phyloP scores from a whole-genome alignment of 225 moss, liverwort and hornwort species.

The Pseudoscleropodium purum region DNA sequence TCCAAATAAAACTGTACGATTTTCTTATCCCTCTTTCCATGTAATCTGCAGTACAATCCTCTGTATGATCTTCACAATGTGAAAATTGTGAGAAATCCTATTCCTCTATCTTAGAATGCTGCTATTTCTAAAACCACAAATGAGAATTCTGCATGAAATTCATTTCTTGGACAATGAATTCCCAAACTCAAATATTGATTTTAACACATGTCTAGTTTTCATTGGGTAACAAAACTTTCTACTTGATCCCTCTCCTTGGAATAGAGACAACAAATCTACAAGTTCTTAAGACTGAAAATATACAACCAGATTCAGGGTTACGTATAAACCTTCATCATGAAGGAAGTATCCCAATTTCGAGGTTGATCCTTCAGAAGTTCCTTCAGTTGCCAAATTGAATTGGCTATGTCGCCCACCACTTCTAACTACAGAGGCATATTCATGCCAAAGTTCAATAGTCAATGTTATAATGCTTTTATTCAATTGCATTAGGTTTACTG shows the following conservation, averaged over 20 bases:
- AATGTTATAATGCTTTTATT: neutral
- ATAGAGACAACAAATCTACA: neutral
- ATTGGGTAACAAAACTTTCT: neutral
- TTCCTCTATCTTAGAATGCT: neutral
- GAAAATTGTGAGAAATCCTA: neutral
- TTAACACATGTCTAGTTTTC: neutral
- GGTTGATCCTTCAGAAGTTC: conserved; percentile 33
- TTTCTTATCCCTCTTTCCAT: neutral
- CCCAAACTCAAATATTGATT: neutral
- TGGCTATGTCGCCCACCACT: conserved; percentile 94
- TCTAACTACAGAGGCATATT: conserved; percentile 45
- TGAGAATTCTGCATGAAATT: neutral
- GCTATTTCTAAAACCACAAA: neutral
- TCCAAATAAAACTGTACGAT: neutral
- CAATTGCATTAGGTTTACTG: neutral
- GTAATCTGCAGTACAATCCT: neutral
- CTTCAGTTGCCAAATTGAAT: conserved; percentile 90
- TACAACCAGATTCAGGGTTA: neutral
- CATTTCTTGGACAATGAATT: neutral
- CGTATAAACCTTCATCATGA: conserved; percentile 23
- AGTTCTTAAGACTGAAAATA: neutral
- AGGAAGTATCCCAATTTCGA: conserved; percentile 57
- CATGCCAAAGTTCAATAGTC: neutral
- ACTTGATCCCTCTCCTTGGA: neutral
- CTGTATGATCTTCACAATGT: neutral